Conservation (phyloP, 2,329 filamentous ascomycete species). For the Leptographium radiaticola region DNA sequence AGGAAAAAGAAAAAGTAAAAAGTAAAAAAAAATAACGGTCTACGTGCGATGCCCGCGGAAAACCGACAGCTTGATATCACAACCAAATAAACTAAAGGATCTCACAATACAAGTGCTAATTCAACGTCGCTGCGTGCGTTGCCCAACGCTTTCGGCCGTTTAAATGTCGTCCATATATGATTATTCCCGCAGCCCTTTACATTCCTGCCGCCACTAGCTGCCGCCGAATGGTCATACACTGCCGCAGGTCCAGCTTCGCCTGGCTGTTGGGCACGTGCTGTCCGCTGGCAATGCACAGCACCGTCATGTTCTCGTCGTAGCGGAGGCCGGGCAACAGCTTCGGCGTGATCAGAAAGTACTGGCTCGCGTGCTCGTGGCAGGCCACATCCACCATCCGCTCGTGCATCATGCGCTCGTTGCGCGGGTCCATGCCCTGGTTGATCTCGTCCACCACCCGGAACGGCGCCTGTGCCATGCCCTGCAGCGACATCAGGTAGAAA, state of each 20-base stretch:
- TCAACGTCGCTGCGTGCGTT: no score
- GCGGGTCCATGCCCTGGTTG: constrained; percentile 98
- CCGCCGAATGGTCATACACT: constrained; percentile 9
- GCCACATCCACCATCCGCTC: constrained; percentile 97
- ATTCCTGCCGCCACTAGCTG: constrained; percentile 4
- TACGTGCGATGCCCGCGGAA: no score
- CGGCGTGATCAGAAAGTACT: constrained; percentile 96
- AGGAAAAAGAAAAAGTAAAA: no score
- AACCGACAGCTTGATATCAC: no score
- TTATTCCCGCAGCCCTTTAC: no score
- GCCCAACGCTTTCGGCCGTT: no score
- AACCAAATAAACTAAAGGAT: no score
- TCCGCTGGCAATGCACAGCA: constrained; percentile 87
- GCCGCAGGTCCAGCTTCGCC: constrained; percentile 33
- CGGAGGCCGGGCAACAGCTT: constrained; percentile 77
- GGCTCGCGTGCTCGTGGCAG: constrained; percentile 64
- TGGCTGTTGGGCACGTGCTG: constrained; percentile 52
- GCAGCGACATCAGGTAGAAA: constrained; percentile 97
- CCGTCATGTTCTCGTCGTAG: constrained; percentile 84
- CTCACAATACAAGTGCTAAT: no score
- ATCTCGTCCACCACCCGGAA: constrained; percentile 99
- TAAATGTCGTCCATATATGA: no score
- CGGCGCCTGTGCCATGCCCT: constrained; percentile 82
- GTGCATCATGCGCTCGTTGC: constrained; percentile 97
- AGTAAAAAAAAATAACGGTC: no score